Base-by-base conservation (phyloP, 345 rosid species). In the Citrus mangshanensis region DNA sequence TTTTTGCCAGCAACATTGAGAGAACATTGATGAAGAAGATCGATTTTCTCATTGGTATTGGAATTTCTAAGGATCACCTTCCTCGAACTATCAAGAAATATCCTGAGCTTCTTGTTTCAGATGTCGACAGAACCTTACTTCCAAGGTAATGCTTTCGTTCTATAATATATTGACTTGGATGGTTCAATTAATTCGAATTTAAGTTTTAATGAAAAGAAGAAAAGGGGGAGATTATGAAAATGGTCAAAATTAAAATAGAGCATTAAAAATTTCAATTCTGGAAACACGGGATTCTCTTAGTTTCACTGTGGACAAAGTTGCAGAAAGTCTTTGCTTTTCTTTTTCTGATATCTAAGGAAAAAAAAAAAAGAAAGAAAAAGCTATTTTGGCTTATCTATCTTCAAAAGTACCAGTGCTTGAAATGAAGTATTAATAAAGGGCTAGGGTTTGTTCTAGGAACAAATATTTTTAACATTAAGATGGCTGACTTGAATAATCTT, bases 31-130 rank as follows among this genome's bases (percentile, higher is more conserved):
- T 77, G 87, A 89, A 79, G 82, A 95, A 93, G 78, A 85, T 95
- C 65, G 84, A 78, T 65, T 92, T 92, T 78, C 94, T 93, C 32
- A 62, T 68, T 67, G 80, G 75, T 66, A 78, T 90, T 54, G 98
- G 99, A 76, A 86, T 95, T 78, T 83, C 87, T 28, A 73, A 78
- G 30, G 83, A 75, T 9, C 91, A 90, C 77, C 87, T 90, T 16
- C 89, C 93, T 35, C 89, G 91, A 54, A 89, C 89, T 77, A 85
- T 95, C 37, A 93, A 86, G 83, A 95, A 95, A 82, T 93, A 93
- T 64, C 99, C 99, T 0, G 97, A 92, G 78, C 82, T 95, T 84
- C 93, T 95, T 70, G 86, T 92, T 46, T 90, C 88, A 35, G 90
- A 95, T 42, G 68, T 90, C 21, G 87, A 89, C 68, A 75, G 82